phyloP scores from a whole-genome alignment of 2,329 filamentous ascomycete species.

The Endocalyx cinctus region DNA sequence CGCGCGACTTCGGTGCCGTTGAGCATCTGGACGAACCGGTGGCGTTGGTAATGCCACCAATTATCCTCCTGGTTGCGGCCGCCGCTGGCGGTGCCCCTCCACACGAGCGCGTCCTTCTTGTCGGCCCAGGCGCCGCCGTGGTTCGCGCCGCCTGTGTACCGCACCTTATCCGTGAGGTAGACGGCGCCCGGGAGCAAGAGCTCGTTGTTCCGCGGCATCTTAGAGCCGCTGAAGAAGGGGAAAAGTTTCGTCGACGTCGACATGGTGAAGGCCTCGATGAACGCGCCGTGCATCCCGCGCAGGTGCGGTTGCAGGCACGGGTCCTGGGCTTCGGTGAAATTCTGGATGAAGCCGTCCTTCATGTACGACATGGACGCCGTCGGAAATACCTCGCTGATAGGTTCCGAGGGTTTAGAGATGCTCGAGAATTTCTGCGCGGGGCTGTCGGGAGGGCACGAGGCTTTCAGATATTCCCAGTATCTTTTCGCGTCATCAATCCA shows the following conservation, averaged over 20 bases:
- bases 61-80: conserved; percentile 48
- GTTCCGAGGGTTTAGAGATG: conserved; percentile 25
- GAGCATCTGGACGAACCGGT: conserved; percentile 64
- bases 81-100: conserved; percentile 63
- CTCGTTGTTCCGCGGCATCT: conserved; percentile 56
- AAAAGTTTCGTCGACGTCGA: conserved; percentile 46
- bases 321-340: conserved; percentile 39
- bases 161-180: conserved; percentile 55
- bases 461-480: conserved; percentile 47
- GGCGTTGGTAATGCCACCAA: conserved; percentile 68
- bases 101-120: conserved; percentile 53
- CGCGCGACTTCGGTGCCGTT: conserved; percentile 56
- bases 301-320: conserved; percentile 41
- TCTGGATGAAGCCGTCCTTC: conserved; percentile 44
- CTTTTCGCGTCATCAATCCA: conserved; percentile 34
- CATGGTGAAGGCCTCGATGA: conserved; percentile 46
- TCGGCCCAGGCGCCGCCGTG: conserved; percentile 54
- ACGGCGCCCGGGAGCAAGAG: conserved; percentile 58
- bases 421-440: too few relatives aligned
- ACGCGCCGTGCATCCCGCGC: conserved; percentile 45
- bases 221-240: conserved; percentile 56
- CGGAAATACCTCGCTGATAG: conserved; percentile 26
- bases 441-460: conserved; percentile 45
- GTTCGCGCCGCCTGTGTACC: conserved; percentile 52
- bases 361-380: conserved; percentile 22